A percentile compares a stretch with the other conserved stretches of the same genome.
Evolutionary conservation across 129 eudicot genomes (phyloP).

Genomic region (Calendula officinalis): DNA sequence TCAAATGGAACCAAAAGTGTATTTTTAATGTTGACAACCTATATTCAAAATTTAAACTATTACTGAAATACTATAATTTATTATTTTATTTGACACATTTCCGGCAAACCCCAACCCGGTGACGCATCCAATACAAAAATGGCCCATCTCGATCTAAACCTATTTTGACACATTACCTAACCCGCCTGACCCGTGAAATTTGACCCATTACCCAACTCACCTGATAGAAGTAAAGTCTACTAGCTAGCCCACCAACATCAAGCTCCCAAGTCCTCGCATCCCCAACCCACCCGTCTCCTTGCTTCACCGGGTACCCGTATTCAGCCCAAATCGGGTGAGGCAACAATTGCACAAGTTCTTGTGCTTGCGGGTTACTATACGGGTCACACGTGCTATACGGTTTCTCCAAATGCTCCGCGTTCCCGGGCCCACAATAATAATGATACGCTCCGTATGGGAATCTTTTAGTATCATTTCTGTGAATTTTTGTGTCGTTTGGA

Average conservation of each 20-base stretch:
- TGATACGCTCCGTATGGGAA: conserved; percentile 91
- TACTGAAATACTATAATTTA: too few relatives aligned
- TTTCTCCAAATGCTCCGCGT: conserved; percentile 57
- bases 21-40: too few relatives aligned
- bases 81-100: too few relatives aligned
- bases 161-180: not conserved
- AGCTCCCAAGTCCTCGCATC: conserved; percentile 81
- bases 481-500: conserved; percentile 59
- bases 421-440: conserved; percentile 85
- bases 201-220: conserved; percentile 19
- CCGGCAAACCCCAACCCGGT: too few relatives aligned
- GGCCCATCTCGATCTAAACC: too few relatives aligned
- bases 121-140: too few relatives aligned
- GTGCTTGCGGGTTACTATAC: conserved; percentile 89
- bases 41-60: too few relatives aligned
- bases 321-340: conserved; percentile 93
- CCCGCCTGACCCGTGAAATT: not conserved
- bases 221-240: conserved; percentile 83
- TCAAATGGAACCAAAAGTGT: too few relatives aligned
- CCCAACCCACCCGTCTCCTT: conserved; percentile 86
- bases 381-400: conserved; percentile 76
- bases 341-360: conserved; percentile 75
- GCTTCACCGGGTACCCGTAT: conserved; percentile 71
- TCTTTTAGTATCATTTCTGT: conserved; percentile 57
- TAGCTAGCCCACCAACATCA: conserved; percentile 71